Evolutionary conservation across 208 protist species (phyloP).

Genomic region (Crithidia expoeki): DNA sequence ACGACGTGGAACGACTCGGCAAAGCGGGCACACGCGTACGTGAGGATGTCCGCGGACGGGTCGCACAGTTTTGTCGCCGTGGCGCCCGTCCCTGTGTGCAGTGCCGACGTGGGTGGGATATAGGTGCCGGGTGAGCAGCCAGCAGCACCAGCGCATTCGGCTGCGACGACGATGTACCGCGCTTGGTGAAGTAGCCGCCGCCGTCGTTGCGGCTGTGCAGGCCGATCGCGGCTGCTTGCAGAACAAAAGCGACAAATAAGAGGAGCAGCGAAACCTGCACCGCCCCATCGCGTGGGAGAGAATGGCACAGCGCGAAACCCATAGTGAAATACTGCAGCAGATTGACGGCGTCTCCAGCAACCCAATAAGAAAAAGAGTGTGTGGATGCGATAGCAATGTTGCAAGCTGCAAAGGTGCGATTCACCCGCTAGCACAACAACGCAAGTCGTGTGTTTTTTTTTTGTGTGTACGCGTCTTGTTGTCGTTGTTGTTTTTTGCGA

Average conservation of each 20-base stretch:
- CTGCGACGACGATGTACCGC: constrained; percentile 3
- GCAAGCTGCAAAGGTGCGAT: too few species aligned
- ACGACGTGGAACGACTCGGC: constrained; percentile 56
- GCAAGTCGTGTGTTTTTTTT: not conserved
- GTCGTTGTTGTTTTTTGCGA: too few species aligned
- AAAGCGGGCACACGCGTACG: constrained; percentile 55
- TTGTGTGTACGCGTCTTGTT: not conserved
- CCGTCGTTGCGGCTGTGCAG: constrained; percentile 33
- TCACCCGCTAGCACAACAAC: too few species aligned
- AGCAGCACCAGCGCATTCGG: constrained; percentile 34
- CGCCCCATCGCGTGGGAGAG: constrained; percentile 54
- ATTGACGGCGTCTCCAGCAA: not conserved
- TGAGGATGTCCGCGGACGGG: constrained; percentile 30
- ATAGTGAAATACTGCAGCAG: constrained; percentile 21
- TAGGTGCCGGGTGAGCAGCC: constrained; percentile 43
- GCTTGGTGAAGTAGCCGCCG: constrained; percentile 38
- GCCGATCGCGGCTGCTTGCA: constrained; percentile 56
- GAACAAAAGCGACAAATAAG: constrained; percentile 44
- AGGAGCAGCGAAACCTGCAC: constrained; percentile 45
- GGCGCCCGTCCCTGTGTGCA: constrained; percentile 5
- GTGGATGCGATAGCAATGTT: not conserved
- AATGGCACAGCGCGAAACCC: constrained; percentile 53
- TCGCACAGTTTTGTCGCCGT: constrained; percentile 40
- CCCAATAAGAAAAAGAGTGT: not conserved
- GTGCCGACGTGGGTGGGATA: not conserved